These are phyloP conservation scores for Mucor plumbeus DNA, from an alignment of 371 early-diverging fungal genomes.

Conservation along the genomic window DNA sequence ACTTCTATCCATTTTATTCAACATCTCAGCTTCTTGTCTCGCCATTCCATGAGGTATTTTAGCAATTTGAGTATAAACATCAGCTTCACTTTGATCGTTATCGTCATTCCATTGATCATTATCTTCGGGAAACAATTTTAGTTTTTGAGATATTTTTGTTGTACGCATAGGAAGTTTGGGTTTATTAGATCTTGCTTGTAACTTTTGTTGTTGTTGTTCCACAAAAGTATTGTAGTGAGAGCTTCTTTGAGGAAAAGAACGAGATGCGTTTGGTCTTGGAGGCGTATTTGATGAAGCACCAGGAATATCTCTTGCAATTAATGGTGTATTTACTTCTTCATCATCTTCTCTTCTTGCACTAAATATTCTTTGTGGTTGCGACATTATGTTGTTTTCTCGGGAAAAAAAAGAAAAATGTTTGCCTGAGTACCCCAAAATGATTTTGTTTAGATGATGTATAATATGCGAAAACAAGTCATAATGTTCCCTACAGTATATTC, in stretches of 20 bases:
- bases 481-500: not conserved
- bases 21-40: constrained; percentile 49
- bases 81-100: constrained; percentile 27
- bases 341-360: constrained; percentile 23
- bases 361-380: constrained; percentile 17
- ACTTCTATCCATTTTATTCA: constrained; percentile 51
- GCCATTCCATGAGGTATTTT: constrained; percentile 56
- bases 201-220: constrained; percentile 13
- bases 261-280: constrained; percentile 22
- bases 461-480: too few species aligned
- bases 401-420: constrained; percentile 15
- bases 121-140: constrained; percentile 90
- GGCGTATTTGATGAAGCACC: not conserved
- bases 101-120: constrained; percentile 41
- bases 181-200: constrained; percentile 20
- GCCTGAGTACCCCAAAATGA: too few species aligned
- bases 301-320: constrained; percentile 20
- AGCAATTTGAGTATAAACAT: constrained; percentile 55
- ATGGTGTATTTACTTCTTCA: constrained; percentile 16
- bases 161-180: constrained; percentile 76
- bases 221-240: constrained; percentile 29
- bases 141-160: constrained; percentile 92
- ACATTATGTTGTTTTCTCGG: constrained; percentile 16
- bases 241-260: constrained; percentile 25
- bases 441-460: too few species aligned